These are phyloP conservation scores for Plasmodium billcollinsi DNA, from an alignment of 169 alveolate species.

Conservation along the genomic window DNA sequence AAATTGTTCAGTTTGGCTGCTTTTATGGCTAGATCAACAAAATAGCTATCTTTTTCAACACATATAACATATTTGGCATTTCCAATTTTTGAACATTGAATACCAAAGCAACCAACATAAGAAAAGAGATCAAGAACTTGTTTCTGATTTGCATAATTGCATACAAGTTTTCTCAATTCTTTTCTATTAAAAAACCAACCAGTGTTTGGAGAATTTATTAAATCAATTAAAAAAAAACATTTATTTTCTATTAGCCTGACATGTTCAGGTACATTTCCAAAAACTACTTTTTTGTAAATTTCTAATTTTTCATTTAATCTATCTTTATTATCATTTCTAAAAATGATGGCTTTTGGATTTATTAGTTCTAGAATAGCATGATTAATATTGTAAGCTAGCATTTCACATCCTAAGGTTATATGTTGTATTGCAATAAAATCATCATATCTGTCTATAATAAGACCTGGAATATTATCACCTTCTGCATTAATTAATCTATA, in stretches of 20 bases:
- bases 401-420: slow-evolving; percentile 49
- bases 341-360: slow-evolving; percentile 67
- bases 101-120: slow-evolving; percentile 64
- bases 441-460: slow-evolving; percentile 77
- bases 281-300: slow-evolving; percentile 55
- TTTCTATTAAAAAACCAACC: slow-evolving; percentile 74
- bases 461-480: slow-evolving; percentile 79
- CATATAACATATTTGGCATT: slow-evolving; percentile 62
- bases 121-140: slow-evolving; percentile 59
- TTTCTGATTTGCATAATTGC: slow-evolving; percentile 41
- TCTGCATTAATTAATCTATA: slow-evolving; percentile 79
- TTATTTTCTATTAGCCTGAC: slow-evolving; percentile 58
- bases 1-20: slow-evolving; percentile 46
- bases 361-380: slow-evolving; percentile 54
- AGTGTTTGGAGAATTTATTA: slow-evolving; percentile 58
- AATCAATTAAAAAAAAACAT: slow-evolving; percentile 52
- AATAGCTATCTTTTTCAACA: slow-evolving; percentile 52
- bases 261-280: slow-evolving; percentile 62
- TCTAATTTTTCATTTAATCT: slow-evolving; percentile 68
- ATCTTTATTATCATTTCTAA: slow-evolving; percentile 73
- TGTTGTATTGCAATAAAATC: slow-evolving; percentile 28
- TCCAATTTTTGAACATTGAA: slow-evolving; percentile 68
- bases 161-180: slow-evolving; percentile 29
- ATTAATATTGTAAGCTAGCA: slow-evolving; percentile 57
- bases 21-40: slow-evolving; percentile 58